Evolutionary conservation across 2,329 filamentous ascomycete genomes (phyloP).

Genomic region (Calonectria leucothoes): DNA sequence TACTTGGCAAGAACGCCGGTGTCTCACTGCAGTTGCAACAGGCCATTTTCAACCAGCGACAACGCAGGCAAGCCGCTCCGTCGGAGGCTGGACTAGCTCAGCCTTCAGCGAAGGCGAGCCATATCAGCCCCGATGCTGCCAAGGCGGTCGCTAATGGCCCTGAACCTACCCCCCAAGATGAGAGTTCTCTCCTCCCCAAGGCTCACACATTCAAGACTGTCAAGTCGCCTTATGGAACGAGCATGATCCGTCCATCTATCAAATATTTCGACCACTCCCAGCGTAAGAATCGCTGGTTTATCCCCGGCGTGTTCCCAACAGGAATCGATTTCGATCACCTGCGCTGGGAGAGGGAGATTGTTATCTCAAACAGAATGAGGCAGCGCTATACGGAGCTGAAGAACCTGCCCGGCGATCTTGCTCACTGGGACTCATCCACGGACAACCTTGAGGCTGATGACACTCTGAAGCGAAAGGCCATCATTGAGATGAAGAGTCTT

Average conservation of each 20-base stretch:
- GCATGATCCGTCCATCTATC: conserved; percentile 68
- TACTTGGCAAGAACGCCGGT: conserved; percentile 86
- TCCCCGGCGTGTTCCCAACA: conserved; percentile 89
- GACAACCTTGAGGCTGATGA: conserved; percentile 78
- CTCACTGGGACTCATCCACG: conserved; percentile 85
- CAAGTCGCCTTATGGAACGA: conserved; percentile 75
- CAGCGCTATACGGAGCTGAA: conserved; percentile 88
- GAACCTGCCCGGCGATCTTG: conserved; percentile 84
- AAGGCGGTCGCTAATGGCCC: conserved; percentile 52
- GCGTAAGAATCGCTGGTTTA: conserved; percentile 80
- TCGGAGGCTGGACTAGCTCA: conserved; percentile 56
- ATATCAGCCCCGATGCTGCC: conserved; percentile 46
- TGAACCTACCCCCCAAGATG: conserved; percentile 48
- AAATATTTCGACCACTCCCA: conserved; percentile 83
- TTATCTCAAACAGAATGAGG: conserved; percentile 90
- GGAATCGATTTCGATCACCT: conserved; percentile 90
- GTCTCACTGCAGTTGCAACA: conserved; percentile 84
- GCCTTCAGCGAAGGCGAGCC: conserved; percentile 44
- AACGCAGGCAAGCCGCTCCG: conserved; percentile 70
- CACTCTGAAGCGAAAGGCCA: conserved; percentile 84
- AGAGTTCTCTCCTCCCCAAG: conserved; percentile 50
- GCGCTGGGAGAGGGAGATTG: conserved; percentile 86
- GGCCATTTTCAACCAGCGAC: conserved; percentile 81
- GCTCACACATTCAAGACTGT: conserved; percentile 76
- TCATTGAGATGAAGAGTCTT: conserved; percentile 96